Percentiles rank a stretch among this genome's conserved stretches.
phyloP scores from a whole-genome alignment of 1,284 basidiomycete species.

The Ceratorhiza oryzae-sativae region DNA sequence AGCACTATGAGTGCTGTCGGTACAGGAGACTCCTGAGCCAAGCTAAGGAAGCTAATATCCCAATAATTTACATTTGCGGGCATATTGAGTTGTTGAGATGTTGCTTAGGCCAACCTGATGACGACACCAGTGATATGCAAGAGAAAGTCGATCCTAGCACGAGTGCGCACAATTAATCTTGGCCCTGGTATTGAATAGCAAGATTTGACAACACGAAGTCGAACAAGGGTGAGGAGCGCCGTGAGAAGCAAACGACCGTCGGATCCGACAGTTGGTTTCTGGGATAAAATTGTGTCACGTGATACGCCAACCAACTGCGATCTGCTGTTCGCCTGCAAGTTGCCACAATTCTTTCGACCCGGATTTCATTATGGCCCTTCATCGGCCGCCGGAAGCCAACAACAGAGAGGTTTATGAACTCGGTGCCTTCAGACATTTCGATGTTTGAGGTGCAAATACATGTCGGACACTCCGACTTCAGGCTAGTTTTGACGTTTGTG shows the following conservation, averaged over 20 bases:
- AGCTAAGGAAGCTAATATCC: constrained; percentile 25
- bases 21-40: neutral
- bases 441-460: neutral
- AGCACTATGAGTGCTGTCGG: constrained; percentile 77
- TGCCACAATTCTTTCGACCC: neutral
- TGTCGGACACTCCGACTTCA: neutral
- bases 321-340: too few species aligned
- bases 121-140: neutral
- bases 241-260: neutral
- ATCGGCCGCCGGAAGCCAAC: too few species aligned
- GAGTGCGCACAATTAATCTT: neutral
- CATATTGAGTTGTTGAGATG: neutral
- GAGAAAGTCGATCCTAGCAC: neutral
- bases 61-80: constrained; percentile 21
- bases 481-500: neutral
- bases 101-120: too few species aligned
- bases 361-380: neutral
- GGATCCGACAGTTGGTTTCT: too few species aligned
- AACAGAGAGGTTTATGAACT: neutral
- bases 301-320: too few species aligned
- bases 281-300: too few species aligned
- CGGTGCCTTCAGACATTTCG: neutral
- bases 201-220: neutral
- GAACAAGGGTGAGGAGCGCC: neutral
- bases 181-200: neutral